A percentile compares a stretch with the other conserved stretches of the same genome.
Conservation (phyloP, 192 early-diverging fungal genomes). For the Gryganskiella cystojenkinii region DNA sequence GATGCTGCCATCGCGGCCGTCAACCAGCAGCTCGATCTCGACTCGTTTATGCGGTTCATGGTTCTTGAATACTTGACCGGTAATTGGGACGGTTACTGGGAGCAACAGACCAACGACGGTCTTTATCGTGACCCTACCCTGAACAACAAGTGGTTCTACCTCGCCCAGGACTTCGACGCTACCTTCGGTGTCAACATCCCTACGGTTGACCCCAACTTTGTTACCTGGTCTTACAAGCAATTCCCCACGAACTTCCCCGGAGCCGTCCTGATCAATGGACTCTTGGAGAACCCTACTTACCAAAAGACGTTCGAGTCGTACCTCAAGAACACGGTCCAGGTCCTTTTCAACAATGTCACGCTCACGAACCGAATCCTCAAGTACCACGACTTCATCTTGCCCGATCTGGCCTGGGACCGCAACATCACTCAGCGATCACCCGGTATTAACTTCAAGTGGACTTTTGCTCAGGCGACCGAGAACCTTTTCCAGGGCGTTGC, state of each 20-base stretch:
- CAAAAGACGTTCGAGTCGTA: constrained; percentile 52
- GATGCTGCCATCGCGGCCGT: constrained; percentile 45
- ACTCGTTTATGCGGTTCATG: constrained; percentile 59
- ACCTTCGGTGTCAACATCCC: constrained; percentile 61
- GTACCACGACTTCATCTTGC: constrained; percentile 53
- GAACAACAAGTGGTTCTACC: constrained; percentile 53
- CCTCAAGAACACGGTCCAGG: constrained; percentile 52
- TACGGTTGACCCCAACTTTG: constrained; percentile 16
- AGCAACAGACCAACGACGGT: constrained; percentile 56
- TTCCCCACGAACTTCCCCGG: constrained; percentile 45
- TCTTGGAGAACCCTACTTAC: constrained; percentile 51
- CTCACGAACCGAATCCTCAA: constrained; percentile 49
- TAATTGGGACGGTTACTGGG: constrained; percentile 63
- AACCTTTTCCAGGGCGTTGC: constrained; percentile 42
- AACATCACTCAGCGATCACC: constrained; percentile 56
- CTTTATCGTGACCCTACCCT: constrained; percentile 55
- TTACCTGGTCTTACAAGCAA: constrained; percentile 44
- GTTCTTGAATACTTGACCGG: constrained; percentile 61
- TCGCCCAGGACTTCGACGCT: constrained; percentile 61
- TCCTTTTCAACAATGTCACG: constrained; percentile 59
- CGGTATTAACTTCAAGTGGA: constrained; percentile 57
- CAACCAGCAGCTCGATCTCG: constrained; percentile 46
- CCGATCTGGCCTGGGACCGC: constrained; percentile 60
- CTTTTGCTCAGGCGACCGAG: constrained; percentile 36
- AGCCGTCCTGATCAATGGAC: constrained; percentile 56